Evolutionary conservation across 2,329 filamentous ascomycete species (phyloP), one percentile per base, ranked within the genome.

Genomic region (Phialophora chinensis): DNA sequence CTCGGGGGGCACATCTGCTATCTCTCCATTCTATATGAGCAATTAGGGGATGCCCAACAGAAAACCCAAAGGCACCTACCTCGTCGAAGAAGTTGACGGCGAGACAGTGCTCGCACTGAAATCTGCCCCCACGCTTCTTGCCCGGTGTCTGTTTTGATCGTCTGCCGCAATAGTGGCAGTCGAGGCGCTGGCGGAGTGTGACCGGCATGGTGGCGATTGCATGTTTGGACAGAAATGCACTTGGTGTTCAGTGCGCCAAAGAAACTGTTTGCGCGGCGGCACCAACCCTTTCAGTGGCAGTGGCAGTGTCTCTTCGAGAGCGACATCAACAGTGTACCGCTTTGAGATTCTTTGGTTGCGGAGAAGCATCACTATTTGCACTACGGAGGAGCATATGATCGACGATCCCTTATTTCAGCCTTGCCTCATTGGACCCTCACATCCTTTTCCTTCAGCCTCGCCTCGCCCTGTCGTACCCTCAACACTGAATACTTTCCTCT

Each of bases 21-120:
- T 95, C 59, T 96, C 88, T 74, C 94, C 94, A 76, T 92, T 87
- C 91, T 95, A 74, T 2, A 66, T 35, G 69, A 72, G 72, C 71
- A 66, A 72, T 74, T 60, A 73, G 69, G 10, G 58, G 25, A 62
- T 61, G 35, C 52, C 56, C 65, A n/a, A 38, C 20, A 56, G 57
- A 27, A 27, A 14, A 27, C 17, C 5, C 12, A 35, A 4, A 4
- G 8, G 23, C 10, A 76, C 82, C 66, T 80, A 95, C 93, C 82
- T 94, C 85, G 76, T 99, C 95, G 35, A 97, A 83, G 80, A 92
- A 91, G 78, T 98, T 99, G 66, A 90, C 88, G 20, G 93, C 91
- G 73, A 95, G 91, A 82, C 95, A 99, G 68, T 86, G 82, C 23
- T 85, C 80, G 79, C 93, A 97, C 54, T 88, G 82, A 79, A 93